A percentile compares a stretch with the other conserved stretches of the same genome.
phyloP scores from a whole-genome alignment of 75 land plant genomes.

The Chamaecyparis obtusa region DNA sequence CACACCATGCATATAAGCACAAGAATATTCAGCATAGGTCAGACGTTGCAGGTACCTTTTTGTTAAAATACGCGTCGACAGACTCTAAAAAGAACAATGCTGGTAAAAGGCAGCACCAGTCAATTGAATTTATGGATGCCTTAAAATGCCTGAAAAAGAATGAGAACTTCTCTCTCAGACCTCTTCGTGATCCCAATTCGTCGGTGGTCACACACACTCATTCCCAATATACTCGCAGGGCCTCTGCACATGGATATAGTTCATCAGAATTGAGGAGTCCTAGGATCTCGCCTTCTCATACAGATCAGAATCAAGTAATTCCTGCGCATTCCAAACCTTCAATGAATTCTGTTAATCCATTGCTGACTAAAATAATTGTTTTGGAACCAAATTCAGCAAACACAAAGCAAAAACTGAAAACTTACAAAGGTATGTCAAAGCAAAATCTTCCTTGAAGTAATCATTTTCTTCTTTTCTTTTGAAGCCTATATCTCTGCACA shows the following conservation, averaged over 20 bases:
- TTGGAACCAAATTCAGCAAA: neutral
- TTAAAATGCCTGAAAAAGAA: constrained; percentile 1
- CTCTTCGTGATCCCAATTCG: neutral
- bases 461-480: too few relatives aligned
- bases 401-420: neutral
- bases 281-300: neutral
- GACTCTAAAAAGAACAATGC: too few relatives aligned
- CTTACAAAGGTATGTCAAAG: neutral
- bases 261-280: neutral
- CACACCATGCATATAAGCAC: neutral
- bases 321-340: neutral
- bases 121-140: neutral
- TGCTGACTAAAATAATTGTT: neutral
- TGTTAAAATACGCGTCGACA: neutral
- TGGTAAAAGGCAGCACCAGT: neutral
- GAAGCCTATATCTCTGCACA: too few relatives aligned
- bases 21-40: neutral
- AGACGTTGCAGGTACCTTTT: neutral
- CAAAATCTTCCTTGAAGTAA: neutral
- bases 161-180: neutral
- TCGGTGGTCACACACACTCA: neutral
- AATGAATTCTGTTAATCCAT: neutral
- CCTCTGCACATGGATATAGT: neutral
- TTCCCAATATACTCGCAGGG: neutral
- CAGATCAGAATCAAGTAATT: neutral